Evolutionary conservation across 1,139 yeast genomes (phyloP), one percentile per base, ranked within the genome.

Genomic region (Debaryomyces sp.): DNA sequence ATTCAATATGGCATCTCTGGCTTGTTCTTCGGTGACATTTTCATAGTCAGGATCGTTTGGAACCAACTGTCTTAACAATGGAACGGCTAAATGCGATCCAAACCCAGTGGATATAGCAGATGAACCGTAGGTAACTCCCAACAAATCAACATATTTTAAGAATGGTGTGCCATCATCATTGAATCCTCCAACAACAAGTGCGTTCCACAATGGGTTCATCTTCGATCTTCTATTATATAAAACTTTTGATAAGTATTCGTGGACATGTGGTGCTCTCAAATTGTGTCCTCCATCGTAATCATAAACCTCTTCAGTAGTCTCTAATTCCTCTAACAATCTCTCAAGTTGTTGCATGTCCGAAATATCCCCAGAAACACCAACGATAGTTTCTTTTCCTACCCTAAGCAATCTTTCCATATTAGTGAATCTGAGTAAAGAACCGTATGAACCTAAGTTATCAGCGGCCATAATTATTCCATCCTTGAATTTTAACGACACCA

Each of bases 171-270:
- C 63, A 52, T 82, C 85, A 51, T 84, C 85, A 64, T 86, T 87
- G 59, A 87, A 80, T 5, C 98, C 99, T 8, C 92, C 97, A 45
- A 94, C 97, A 50, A 95, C 77, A 36, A 89, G 75, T 0, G 98
- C 89, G 69, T 94, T 95, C 99, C 99, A 95, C 55, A 91, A 78
- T 22, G 99, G 99, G 66, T 95, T 82, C 94, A 95, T 85, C 69
- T 92, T 90, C 46, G 89, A 81, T 70, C 99, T 84, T 70, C 98
- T 84, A 58, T 82, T 78, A 71, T 95, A 95, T 78, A 92, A 78
- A 41, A 92, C 87, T 54, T 88, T 82, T 41, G 95, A 84, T 57
- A 95, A 76, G 66, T 91, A 94, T 65, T 89, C 95, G 67, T 89
- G 96, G 39, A 95, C 85, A 62, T 91, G 89, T 29, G 91, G 84